Evolutionary conservation across 169 alveolate species (phyloP).

Genomic region (Eimeria necatrix): DNA sequence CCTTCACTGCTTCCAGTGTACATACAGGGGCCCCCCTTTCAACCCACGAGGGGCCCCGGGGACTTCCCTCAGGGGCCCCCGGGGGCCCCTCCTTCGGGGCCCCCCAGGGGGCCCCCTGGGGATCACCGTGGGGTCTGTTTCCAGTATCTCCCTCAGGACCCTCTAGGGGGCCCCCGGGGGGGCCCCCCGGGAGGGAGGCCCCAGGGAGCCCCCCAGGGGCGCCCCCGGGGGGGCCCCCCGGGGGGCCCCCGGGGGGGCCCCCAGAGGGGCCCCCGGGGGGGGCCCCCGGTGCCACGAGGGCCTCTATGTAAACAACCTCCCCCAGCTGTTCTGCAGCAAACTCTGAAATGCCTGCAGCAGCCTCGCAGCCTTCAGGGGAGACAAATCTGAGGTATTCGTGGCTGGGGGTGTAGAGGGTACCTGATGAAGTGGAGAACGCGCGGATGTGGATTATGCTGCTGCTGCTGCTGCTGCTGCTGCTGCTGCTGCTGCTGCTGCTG

Average conservation of each 20-base stretch:
- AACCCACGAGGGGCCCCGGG: not conserved
- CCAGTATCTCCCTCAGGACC: not conserved
- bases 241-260: not conserved
- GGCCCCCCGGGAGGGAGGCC: too few species aligned
- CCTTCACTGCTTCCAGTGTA: slow-evolving; percentile 62
- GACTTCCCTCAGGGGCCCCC: not conserved
- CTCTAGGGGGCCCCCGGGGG: too few species aligned
- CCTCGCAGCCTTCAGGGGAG: not conserved
- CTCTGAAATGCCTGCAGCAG: slow-evolving; percentile 43
- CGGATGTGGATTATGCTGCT: not conserved
- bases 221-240: not conserved
- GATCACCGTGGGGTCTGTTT: not conserved
- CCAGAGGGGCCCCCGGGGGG: not conserved
- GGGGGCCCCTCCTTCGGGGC: not conserved
- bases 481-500: not conserved
- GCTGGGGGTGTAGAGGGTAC: not conserved
- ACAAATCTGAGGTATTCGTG: slow-evolving; percentile 59
- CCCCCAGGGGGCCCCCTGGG: too few species aligned
- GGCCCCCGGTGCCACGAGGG: not conserved
- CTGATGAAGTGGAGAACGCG: not conserved
- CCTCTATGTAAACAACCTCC: slow-evolving; percentile 52
- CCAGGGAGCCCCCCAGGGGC: not conserved
- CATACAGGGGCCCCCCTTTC: slow-evolving; percentile 57
- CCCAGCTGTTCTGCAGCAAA: slow-evolving; percentile 76
- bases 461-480: slow-evolving; percentile 14